phyloP scores from a whole-genome alignment of 2,329 filamentous ascomycete genomes.

The Seiridium unicorne region DNA sequence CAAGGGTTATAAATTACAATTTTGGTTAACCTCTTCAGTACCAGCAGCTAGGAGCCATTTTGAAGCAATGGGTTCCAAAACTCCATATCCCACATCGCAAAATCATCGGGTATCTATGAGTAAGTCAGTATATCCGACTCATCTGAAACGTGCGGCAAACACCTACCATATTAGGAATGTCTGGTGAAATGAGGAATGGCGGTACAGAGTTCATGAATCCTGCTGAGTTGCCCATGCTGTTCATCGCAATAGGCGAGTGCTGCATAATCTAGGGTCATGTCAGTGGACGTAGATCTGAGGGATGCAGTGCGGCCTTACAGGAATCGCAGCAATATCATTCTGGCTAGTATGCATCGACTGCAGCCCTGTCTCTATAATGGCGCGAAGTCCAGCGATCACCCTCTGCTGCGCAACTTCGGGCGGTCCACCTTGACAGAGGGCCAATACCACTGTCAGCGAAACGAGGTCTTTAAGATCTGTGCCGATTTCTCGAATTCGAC shows the following conservation, averaged over 20 bases:
- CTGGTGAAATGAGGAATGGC: constrained; percentile 20
- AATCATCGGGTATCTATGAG: constrained; percentile 22
- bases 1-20: neutral
- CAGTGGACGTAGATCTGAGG: neutral
- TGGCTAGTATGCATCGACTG: constrained; percentile 41
- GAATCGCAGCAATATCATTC: constrained; percentile 31
- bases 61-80: constrained; percentile 27
- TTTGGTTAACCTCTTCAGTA: neutral
- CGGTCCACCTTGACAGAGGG: constrained; percentile 38
- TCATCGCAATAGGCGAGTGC: constrained; percentile 13
- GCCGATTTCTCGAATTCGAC: constrained; percentile 41
- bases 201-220: constrained; percentile 20
- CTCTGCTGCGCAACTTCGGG: constrained; percentile 40
- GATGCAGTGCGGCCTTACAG: constrained; percentile 18
- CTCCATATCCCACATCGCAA: constrained; percentile 27
- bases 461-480: constrained; percentile 50
- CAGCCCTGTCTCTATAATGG: constrained; percentile 43
- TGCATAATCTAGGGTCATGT: neutral
- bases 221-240: constrained; percentile 15
- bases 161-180: constrained; percentile 23
- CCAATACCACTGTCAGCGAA: constrained; percentile 45
- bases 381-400: constrained; percentile 37
- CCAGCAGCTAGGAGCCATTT: neutral
- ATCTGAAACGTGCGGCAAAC: neutral
- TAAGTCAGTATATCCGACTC: neutral